Conservation (phyloP, 306 rosid species). For the Quercus alba region DNA sequence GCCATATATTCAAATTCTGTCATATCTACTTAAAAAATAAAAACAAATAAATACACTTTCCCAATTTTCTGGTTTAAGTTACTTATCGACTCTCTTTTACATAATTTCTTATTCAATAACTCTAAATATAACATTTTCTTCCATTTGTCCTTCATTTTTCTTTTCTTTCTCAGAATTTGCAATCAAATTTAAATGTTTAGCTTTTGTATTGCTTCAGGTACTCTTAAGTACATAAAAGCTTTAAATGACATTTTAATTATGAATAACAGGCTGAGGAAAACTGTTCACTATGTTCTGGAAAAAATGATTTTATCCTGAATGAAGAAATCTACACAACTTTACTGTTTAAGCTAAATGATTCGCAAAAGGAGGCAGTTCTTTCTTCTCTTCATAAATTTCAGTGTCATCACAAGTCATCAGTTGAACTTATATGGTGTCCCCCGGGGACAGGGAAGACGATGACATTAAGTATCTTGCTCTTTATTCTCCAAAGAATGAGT, state of each 20-base stretch:
- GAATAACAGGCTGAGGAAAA: constrained; percentile 34
- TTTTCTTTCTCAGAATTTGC: too few species aligned
- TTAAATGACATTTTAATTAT: too few species aligned
- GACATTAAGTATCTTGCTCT: constrained; percentile 47
- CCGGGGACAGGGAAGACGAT: constrained; percentile 86
- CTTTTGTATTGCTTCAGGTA: too few species aligned
- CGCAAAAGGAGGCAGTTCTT: constrained; percentile 46
- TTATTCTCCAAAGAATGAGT: constrained; percentile 36
- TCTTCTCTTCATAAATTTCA: constrained; percentile 43
- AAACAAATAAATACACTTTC: too few species aligned
- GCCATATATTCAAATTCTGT: too few species aligned
- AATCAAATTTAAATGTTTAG: background rate
- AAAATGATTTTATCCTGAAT: background rate
- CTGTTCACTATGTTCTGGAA: constrained; percentile 21
- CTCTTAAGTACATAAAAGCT: too few species aligned
- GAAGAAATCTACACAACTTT: background rate
- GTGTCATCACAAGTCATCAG: constrained; percentile 25
- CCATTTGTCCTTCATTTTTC: too few species aligned
- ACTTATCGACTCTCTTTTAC: too few species aligned
- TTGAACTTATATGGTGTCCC: constrained; percentile 83
- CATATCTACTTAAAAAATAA: too few species aligned
- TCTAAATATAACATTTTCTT: too few species aligned
- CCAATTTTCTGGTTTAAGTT: too few species aligned
- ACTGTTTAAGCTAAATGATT: constrained; percentile 42
- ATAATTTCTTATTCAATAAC: too few species aligned